These are phyloP conservation scores for Flaveria robusta DNA, from an alignment of 129 eudicot genomes.

Conservation along the genomic window DNA sequence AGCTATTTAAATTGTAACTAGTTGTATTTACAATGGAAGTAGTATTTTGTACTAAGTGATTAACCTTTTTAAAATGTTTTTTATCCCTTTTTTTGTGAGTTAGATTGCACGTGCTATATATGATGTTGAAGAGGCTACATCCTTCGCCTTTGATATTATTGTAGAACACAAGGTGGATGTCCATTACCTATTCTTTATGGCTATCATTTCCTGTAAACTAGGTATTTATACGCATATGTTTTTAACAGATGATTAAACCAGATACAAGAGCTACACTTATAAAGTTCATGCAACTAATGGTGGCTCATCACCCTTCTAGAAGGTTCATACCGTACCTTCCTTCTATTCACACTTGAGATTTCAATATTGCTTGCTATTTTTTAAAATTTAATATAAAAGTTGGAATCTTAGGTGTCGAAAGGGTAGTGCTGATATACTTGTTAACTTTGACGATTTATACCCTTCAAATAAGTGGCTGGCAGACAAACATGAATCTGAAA, in stretches of 20 bases:
- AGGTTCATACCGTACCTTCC: slow-evolving; percentile 46
- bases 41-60: background rate
- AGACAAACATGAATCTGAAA: slow-evolving; percentile 37
- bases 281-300: slow-evolving; percentile 81
- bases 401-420: slow-evolving; percentile 66
- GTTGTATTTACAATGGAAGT: slow-evolving; percentile 11
- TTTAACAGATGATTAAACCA: slow-evolving; percentile 73
- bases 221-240: slow-evolving; percentile 2
- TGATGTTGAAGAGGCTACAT: slow-evolving; percentile 96
- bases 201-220: background rate
- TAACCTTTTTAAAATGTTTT: background rate
- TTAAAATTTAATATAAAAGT: slow-evolving; percentile 8
- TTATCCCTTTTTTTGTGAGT: background rate
- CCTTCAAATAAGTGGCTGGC: slow-evolving; percentile 48
- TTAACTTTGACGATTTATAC: slow-evolving; percentile 71
- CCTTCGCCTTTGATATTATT: slow-evolving; percentile 75
- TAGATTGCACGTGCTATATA: slow-evolving; percentile 83
- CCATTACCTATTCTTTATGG: slow-evolving; percentile 22
- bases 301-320: slow-evolving; percentile 93
- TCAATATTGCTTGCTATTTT: slow-evolving; percentile 3
- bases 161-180: slow-evolving; percentile 62
- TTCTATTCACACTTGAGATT: slow-evolving; percentile 12
- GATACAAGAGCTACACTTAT: slow-evolving; percentile 73
- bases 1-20: slow-evolving; percentile 1
- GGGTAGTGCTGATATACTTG: slow-evolving; percentile 90